A percentile compares a stretch with the other conserved stretches of the same genome.
phyloP scores from a whole-genome alignment of 2,329 filamentous ascomycete species.

The Chaetomium globosum region DNA sequence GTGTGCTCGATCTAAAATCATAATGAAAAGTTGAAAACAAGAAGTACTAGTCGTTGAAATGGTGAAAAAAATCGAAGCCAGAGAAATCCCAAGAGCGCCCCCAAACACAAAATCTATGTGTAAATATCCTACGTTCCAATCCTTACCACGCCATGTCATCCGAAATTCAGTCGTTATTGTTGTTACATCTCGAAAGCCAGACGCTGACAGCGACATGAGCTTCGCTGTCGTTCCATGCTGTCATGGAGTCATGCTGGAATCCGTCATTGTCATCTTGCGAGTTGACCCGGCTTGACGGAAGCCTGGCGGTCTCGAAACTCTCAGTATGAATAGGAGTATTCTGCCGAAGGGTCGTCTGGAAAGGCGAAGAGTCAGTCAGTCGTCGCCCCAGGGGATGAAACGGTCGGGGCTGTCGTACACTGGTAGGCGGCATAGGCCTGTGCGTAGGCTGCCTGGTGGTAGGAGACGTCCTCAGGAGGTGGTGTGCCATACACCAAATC shows the following conservation, averaged over 20 bases:
- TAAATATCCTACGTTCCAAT: not conserved
- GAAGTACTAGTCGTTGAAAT: not conserved
- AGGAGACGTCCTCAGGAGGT: conserved; percentile 25
- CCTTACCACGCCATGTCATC: not conserved
- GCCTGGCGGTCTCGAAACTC: too few species aligned
- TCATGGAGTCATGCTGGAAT: not conserved
- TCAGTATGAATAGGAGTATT: conserved; percentile 23
- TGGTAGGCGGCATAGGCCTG: conserved; percentile 20
- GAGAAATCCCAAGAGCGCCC: not conserved
- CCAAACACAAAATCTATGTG: conserved; percentile 3
- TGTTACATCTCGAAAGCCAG: conserved; percentile 20
- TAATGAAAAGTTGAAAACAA: not conserved
- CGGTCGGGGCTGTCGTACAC: conserved; percentile 10
- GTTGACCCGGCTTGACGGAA: not conserved
- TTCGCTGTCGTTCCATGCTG: not conserved
- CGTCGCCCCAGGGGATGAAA: not conserved
- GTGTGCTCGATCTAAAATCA: not conserved
- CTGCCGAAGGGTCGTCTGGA: conserved; percentile 21
- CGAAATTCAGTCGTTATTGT: conserved; percentile 7
- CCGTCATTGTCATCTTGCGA: not conserved
- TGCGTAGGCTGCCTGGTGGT: conserved; percentile 20
- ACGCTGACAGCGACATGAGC: not conserved
- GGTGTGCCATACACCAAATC: conserved; percentile 33
- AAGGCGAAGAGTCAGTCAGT: not conserved
- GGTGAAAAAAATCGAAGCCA: not conserved